Conservation (phyloP, 2,329 filamentous ascomycete genomes). For the Hypocreales sp. region DNA sequence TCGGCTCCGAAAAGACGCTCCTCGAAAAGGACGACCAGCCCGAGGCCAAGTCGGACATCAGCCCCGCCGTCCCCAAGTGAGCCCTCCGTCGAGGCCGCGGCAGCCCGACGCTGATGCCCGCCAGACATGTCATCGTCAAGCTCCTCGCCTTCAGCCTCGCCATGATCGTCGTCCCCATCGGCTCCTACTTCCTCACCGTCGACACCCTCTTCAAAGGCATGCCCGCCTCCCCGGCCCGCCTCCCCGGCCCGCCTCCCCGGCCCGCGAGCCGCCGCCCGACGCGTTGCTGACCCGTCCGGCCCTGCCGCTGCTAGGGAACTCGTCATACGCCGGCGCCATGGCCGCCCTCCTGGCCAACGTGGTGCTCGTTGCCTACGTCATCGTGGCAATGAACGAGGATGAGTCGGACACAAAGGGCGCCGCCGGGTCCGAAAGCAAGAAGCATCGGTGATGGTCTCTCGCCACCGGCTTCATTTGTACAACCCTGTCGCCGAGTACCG, state of each 20-base stretch:
- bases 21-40: conserved; percentile 42
- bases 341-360: conserved; percentile 86
- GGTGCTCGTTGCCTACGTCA: conserved; percentile 76
- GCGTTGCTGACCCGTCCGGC: background rate
- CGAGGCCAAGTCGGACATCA: conserved; percentile 50
- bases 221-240: too few relatives aligned
- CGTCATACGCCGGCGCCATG: conserved; percentile 70
- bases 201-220: conserved; percentile 64
- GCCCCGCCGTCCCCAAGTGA: conserved; percentile 73
- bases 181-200: conserved; percentile 74
- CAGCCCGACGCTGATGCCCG: background rate
- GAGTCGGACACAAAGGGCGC: conserved; percentile 31
- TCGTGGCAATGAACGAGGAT: conserved; percentile 87
- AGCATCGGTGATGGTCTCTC: conserved; percentile 27
- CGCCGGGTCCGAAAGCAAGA: conserved; percentile 29
- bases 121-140: conserved; percentile 73
- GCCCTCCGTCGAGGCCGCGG: conserved; percentile 11
- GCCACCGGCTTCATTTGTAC: background rate
- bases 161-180: conserved; percentile 79
- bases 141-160: conserved; percentile 79
- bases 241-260: too few relatives aligned
- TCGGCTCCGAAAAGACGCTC: conserved; percentile 49
- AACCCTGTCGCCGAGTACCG: too few relatives aligned
- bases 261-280: too few relatives aligned
- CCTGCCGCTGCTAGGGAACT: conserved; percentile 47